Percentiles rank a stretch among this genome's conserved stretches.
Conservation (phyloP, 208 protist genomes). For the Vickermania ingenoplastis region DNA sequence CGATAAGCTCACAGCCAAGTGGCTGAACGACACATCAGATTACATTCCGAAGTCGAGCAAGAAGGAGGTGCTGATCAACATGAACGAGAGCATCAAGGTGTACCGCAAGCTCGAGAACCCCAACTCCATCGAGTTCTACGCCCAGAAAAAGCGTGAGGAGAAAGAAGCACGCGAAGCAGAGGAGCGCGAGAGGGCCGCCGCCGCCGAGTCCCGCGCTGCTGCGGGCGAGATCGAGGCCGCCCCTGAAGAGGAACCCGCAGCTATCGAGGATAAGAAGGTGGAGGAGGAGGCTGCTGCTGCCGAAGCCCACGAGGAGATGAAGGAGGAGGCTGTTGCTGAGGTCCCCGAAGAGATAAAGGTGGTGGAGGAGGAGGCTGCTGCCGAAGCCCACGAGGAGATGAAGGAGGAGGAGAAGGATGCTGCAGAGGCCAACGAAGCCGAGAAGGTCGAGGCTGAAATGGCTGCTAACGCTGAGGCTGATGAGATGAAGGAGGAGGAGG, state of each 20-base stretch:
- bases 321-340: background rate
- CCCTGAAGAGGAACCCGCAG: background rate
- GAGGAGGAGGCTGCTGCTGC: background rate
- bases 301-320: background rate
- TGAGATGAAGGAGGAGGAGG: too few relatives aligned
- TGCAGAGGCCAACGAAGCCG: background rate
- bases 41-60: conserved; percentile 19
- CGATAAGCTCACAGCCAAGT: conserved; percentile 49
- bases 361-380: background rate
- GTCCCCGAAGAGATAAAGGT: background rate
- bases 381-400: background rate
- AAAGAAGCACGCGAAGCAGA: background rate
- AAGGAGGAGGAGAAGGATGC: background rate
- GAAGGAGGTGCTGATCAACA: conserved; percentile 29
- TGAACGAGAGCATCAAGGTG: conserved; percentile 27
- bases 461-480: background rate
- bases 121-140: background rate
- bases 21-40: conserved; percentile 24
- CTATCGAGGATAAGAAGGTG: background rate
- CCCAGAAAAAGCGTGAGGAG: conserved; percentile 5
- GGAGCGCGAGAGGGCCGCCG: too few relatives aligned
- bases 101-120: conserved; percentile 33
- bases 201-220: background rate
- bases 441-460: background rate
- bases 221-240: background rate